Evolutionary conservation across 1,139 yeast species (phyloP), one percentile per base, ranked within the genome.

Genomic region (Taphrina flavorubra): DNA sequence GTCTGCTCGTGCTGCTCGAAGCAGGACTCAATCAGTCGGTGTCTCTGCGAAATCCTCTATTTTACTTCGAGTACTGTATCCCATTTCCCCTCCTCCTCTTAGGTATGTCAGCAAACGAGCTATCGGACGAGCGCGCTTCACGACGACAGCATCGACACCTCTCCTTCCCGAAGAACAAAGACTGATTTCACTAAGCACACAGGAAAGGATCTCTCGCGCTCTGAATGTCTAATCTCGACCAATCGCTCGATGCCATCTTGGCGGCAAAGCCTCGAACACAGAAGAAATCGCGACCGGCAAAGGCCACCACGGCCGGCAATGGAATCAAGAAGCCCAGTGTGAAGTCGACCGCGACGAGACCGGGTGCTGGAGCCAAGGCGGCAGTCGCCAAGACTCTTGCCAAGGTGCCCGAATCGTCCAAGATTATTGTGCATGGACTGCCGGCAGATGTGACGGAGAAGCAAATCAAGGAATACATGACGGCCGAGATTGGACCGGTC

Each of bases 161-260:
- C 20, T 49, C 53, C 16, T 37, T 49, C 20, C 20, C 53, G 37
- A 25, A 51, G 63, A 44, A 59, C 63, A 59, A 88, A 39, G 42
- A 56, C 60, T 56, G 60, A 56, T 56, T 16, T 39, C 60, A 40
- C 47, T 40, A 56, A 56, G 60, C 18, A 49, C 53, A 49, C 53
- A 49, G 53, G 53, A 49, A 25, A 49, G 53, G 58, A 37, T 58
- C 40, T 25, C 31, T 25, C 31, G 31, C 31, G 4, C 31, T 6
- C n/a, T n/a, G n/a, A 8, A 58, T 58, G 62, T 42, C 62, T 13
- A 44, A 89, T 76, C 85, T 94, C 81, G 97, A 94, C 82, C 89
- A 90, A 82, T 91, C 98, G 69, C 87, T 94, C 78, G 99, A 94
- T 82, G 98, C 92, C 76, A 94, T 94, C 78, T 90, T 94, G 78